phyloP scores from a whole-genome alignment of 768 basidiomycete genomes.

The Podaxis sp. region DNA sequence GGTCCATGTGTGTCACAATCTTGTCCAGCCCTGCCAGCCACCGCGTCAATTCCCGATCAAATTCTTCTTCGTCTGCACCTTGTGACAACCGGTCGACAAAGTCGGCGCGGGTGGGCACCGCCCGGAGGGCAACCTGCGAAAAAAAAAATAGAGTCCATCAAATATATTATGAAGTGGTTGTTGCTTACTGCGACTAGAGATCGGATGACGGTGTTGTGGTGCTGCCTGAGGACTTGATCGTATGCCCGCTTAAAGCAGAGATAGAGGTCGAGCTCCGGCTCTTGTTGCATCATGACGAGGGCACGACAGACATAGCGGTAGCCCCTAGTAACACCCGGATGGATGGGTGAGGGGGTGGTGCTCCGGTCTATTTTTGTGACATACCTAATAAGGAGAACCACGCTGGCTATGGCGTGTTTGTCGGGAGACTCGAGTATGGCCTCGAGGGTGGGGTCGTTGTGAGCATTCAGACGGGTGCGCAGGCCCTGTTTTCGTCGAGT shows the following conservation, averaged over 20 bases:
- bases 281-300: slow-evolving; percentile 58
- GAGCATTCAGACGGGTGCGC: slow-evolving; percentile 45
- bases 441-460: slow-evolving; percentile 51
- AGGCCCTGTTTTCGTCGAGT: slow-evolving; percentile 45
- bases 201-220: slow-evolving; percentile 65
- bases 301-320: slow-evolving; percentile 66
- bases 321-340: slow-evolving; percentile 38
- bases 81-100: slow-evolving; percentile 64
- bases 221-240: slow-evolving; percentile 60
- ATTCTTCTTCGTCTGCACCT: slow-evolving; percentile 48
- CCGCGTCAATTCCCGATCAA: slow-evolving; percentile 47
- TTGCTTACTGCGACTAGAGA: slow-evolving; percentile 54
- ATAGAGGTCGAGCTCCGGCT: slow-evolving; percentile 49
- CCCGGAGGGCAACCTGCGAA: slow-evolving; percentile 50
- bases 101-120: slow-evolving; percentile 54
- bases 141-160: slow-evolving; percentile 1
- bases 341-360: background rate
- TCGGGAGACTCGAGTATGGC: slow-evolving; percentile 41
- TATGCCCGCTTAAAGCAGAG: slow-evolving; percentile 70
- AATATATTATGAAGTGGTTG: background rate
- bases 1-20: slow-evolving; percentile 45
- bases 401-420: slow-evolving; percentile 52
- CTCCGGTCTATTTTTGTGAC: background rate
- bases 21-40: slow-evolving; percentile 60
- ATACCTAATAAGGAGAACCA: slow-evolving; percentile 65